Base-by-base conservation (phyloP, 225 moss, liverwort and hornwort genomes). In the Marchantia paleacea region DNA sequence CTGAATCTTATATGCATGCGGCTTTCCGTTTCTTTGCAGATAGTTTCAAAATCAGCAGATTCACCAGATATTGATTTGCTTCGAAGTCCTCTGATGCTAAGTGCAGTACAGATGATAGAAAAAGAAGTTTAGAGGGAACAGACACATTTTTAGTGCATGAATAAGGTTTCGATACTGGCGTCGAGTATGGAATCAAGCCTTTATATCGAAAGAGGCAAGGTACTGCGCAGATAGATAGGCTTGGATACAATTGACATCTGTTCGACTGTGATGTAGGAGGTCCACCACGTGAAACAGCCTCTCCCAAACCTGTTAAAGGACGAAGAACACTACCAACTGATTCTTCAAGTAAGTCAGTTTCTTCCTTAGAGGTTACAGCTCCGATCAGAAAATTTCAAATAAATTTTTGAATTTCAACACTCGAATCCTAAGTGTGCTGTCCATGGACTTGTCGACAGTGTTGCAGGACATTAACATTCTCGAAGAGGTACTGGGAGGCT, bases 251-350 rank as follows among this genome's bases (percentile, higher is more conserved):
- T 51, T 72, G 72, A 72, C 51, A 55, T 3, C 53, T 60, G 16
- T 81, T 52, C 64, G 67, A 9, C 51, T 74, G 28, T 70, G 49
- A 76, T 69, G 39, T 70, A 81, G 81, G 82, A 77, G 25, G 16
- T 66, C 14, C 75, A 57, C 13, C 78, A 89, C 81, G 66, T 83
- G 80, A 95, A 92, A 79, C 89, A 86, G 62, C 81, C 90, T n/a
- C 82, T 99, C 47, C 95, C 99, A 72, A 89, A 91, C 79, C 80
- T 99, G 70, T 84, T 99, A 71, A 99, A 99, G 85, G 99, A 99
- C 83, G 99, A 99, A 63, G 97, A 94, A 73, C 95, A 94, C 78
- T 95, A 91, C 82, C 93, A 90, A 83, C 89, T 95, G 64, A 82
- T 95, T 79, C 82, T 97, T 65, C 88, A 90, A 85, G 94, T 91